phyloP scores from a whole-genome alignment of 768 basidiomycete species.

The Lactarius deliciosus region DNA sequence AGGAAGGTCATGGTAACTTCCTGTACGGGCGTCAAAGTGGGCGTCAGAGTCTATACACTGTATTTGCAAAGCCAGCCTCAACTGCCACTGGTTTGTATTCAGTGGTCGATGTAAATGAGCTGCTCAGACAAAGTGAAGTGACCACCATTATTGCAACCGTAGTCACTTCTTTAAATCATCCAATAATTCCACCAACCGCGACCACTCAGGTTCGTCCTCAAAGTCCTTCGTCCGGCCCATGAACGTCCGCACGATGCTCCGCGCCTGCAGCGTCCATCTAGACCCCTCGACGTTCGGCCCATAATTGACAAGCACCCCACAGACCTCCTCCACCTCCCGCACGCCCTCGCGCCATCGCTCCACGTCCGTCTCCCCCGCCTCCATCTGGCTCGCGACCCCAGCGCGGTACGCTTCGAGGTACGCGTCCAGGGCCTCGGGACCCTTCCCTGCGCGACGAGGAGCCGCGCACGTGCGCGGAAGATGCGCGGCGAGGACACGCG shows the following conservation, averaged over 20 bases:
- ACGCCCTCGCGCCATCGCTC: constrained; percentile 74
- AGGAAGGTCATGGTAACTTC: not conserved
- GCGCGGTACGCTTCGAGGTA: constrained; percentile 84
- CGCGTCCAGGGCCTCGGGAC: constrained; percentile 80
- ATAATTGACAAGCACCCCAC: constrained; percentile 79
- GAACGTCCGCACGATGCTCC: constrained; percentile 86
- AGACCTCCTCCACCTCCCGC: constrained; percentile 76
- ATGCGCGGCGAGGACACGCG: constrained; percentile 75
- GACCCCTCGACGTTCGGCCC: constrained; percentile 61
- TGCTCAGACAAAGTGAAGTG: constrained; percentile 2
- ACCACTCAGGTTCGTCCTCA: constrained; percentile 87
- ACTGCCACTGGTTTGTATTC: not conserved
- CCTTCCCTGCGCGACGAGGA: constrained; percentile 68
- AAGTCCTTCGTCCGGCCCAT: constrained; percentile 83
- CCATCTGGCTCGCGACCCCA: constrained; percentile 57
- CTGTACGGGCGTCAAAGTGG: not conserved
- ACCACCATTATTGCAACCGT: too few species aligned
- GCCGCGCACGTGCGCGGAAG: constrained; percentile 80
- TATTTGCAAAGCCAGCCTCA: not conserved
- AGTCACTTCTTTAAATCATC: constrained; percentile 56
- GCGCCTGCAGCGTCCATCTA: constrained; percentile 85
- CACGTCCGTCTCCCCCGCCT: constrained; percentile 66
- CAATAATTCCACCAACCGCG: constrained; percentile 59
- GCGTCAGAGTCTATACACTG: not conserved
- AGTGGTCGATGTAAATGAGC: not conserved